A percentile compares a stretch with the other conserved stretches of the same genome.
These are phyloP conservation scores for Cephalotrichum gorgonifer DNA, from an alignment of 2,329 filamentous ascomycete genomes.

Conservation along the genomic window DNA sequence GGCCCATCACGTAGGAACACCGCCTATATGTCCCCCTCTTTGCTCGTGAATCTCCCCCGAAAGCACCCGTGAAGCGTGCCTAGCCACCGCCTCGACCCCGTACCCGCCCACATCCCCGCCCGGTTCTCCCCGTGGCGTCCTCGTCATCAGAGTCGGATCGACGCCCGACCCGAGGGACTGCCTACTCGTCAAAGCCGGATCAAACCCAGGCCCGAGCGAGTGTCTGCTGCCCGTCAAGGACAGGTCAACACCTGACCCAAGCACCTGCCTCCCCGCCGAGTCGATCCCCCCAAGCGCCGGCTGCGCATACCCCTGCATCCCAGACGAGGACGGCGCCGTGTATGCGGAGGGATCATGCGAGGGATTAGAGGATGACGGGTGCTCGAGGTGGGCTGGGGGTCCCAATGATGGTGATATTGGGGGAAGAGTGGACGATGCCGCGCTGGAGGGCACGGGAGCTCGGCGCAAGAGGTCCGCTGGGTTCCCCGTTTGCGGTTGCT, in stretches of 20 bases:
- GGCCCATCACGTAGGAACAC: too few species aligned
- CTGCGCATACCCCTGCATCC: background rate
- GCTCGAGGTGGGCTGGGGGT: slow-evolving; percentile 1
- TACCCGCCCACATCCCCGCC: background rate
- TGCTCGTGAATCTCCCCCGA: too few species aligned
- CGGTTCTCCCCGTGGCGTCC: background rate
- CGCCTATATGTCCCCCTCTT: too few species aligned
- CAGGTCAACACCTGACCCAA: background rate
- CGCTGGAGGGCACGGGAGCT: background rate
- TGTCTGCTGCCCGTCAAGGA: background rate
- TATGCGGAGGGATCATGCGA: background rate
- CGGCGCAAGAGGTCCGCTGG: background rate
- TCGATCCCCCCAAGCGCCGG: background rate
- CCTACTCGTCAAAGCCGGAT: background rate
- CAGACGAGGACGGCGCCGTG: slow-evolving; percentile 1
- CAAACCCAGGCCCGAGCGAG: background rate
- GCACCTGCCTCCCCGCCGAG: background rate
- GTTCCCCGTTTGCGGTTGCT: background rate
- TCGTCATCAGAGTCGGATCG: background rate
- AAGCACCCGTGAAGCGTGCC: too few species aligned
- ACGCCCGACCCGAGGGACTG: background rate
- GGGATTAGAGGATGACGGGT: background rate
- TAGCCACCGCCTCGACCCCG: too few species aligned
- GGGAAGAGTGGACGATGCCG: background rate
- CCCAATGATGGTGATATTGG: slow-evolving; percentile 2